Base-by-base conservation (phyloP, 1,284 basidiomycete species). In the Microbotryum violaceum region DNA sequence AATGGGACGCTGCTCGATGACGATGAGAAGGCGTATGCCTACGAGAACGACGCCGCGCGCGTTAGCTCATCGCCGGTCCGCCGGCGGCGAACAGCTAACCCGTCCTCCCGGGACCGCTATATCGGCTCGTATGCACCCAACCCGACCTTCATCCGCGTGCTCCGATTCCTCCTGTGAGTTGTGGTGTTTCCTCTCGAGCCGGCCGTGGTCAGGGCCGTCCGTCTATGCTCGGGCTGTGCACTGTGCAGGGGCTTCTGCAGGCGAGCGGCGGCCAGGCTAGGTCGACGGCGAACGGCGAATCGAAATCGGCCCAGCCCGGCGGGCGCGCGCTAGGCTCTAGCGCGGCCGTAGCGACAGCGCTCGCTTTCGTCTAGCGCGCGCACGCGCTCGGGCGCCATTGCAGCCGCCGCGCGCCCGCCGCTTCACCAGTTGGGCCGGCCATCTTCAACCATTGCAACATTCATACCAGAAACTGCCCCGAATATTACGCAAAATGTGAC, bases 121-220 rank as follows among this genome's bases (percentile, higher is more conserved):
- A 44, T 66, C 3, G 58, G 61, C n/a, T 48, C 45, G 25, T 66
- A 54, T 50, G 64, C 64, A 16, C 64, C 64, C 12, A 57, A 63
- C 27, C 64, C 64, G 1, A 45, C 46, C n/a, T 25, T 66, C 12
- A 53, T 66, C 7, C 52, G 58, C 18, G 50, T 45, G 4, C 29
- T 66, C 16, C 51, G 64, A 20, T 60, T 60, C 20, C n/a, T 66
- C 53, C 33, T 63, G 64, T 63, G 31, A 29, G 64, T 62, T 42
- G 8, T 16, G 4, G 6, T 3, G n/a, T 25, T 12, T 21, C 14
- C 6, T 42, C 37, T 16, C 37, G 16, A 14, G 3, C 16, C 16
- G 37, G 14, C 18, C 37, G 16, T 42, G 37, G 16, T 42, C 37
- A 3, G 12, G 31, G 37, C 12, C 16, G 37, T 42, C 37, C 37